These are phyloP conservation scores for Colletotrichum cordylinicola DNA, from an alignment of 2,329 filamentous ascomycete genomes.

Conservation along the genomic window DNA sequence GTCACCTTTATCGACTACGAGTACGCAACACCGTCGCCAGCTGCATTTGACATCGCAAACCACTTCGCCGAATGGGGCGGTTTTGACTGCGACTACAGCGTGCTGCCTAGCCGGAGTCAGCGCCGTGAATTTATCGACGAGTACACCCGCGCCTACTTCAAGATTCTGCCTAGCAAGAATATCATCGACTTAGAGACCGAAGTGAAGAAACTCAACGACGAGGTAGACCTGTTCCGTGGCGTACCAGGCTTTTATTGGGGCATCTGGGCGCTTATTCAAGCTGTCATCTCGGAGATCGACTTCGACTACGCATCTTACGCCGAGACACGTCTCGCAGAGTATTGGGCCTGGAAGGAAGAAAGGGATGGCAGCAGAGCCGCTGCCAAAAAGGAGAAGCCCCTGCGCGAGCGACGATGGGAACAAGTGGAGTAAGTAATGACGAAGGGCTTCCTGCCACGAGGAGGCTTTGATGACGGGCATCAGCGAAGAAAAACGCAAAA, in stretches of 20 bases:
- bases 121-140: conserved; percentile 82
- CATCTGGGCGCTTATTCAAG: conserved; percentile 95
- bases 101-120: conserved; percentile 79
- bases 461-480: neutral
- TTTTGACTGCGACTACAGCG: conserved; percentile 90
- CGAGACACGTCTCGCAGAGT: conserved; percentile 84
- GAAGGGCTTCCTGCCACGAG: neutral
- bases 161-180: conserved; percentile 49
- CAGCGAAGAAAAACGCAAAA: neutral
- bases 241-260: conserved; percentile 92
- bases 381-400: conserved; percentile 64
- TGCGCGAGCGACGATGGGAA: conserved; percentile 84
- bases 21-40: conserved; percentile 92
- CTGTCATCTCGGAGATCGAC: conserved; percentile 91
- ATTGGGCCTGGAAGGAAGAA: conserved; percentile 89
- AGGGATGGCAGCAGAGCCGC: conserved; percentile 63
- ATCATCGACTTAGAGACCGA: conserved; percentile 64
- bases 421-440: conserved; percentile 42
- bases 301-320: conserved; percentile 97
- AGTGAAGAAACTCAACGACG: conserved; percentile 71
- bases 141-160: conserved; percentile 80
- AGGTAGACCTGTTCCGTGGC: conserved; percentile 88
- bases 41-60: conserved; percentile 95
- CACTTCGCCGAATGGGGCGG: conserved; percentile 99
- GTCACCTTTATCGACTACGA: conserved; percentile 98